Conservation (phyloP, 495 filamentous ascomycete species). For the Niebla homalea region DNA sequence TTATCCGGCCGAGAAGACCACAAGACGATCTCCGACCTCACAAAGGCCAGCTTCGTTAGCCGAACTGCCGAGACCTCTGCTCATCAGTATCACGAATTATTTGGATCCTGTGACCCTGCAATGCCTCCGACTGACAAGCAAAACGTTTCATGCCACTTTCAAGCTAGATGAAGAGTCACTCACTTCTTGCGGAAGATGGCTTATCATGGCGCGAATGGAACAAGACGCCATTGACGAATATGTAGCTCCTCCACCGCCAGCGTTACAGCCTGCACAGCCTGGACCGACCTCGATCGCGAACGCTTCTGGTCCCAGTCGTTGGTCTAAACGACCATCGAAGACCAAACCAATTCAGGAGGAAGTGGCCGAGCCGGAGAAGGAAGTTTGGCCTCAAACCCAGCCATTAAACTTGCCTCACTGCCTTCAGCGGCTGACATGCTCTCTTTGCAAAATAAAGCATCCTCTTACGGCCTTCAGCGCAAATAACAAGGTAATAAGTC, state of each 20-base stretch:
- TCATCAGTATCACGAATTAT: neutral
- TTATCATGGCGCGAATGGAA: neutral
- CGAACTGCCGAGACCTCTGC: neutral
- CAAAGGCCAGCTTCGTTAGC: too few species aligned
- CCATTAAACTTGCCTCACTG: neutral
- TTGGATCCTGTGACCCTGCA: neutral
- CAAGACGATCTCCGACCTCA: too few species aligned
- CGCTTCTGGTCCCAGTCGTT: too few species aligned
- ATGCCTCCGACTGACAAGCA: neutral
- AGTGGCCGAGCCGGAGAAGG: too few species aligned
- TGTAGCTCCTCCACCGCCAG: too few species aligned
- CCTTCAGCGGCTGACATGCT: neutral
- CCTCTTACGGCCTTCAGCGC: too few species aligned
- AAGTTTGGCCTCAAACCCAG: neutral
- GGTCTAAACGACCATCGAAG: too few species aligned
- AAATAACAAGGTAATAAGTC: too few species aligned
- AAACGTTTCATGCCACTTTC: neutral
- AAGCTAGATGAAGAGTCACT: neutral
- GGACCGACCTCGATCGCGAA: too few species aligned
- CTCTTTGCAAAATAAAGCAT: slow-evolving; percentile 5
- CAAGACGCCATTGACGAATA: neutral
- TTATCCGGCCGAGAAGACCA: too few species aligned
- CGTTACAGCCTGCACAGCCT: too few species aligned
- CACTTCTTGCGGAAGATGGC: slow-evolving; percentile 1
- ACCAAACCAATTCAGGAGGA: too few species aligned